Evolutionary conservation across 306 rosid genomes (phyloP), one percentile per base, ranked within the genome.

Genomic region (Quercus gilva): DNA sequence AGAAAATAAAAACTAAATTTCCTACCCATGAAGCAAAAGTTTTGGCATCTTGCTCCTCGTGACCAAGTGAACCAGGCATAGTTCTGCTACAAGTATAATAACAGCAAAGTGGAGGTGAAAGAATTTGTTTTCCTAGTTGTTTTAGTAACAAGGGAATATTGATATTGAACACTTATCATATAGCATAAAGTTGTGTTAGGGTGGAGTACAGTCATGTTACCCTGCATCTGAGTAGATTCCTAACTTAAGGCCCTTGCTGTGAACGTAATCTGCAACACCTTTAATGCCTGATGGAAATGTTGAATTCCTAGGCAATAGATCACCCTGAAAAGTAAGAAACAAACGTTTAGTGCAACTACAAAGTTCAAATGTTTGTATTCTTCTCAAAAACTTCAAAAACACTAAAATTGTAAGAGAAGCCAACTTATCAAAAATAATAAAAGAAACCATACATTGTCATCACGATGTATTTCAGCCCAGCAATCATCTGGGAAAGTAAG

Each of bases 221-320:
- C 99, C 99, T 57, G 98, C 95, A 91, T 95, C 99, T 25, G 99
- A 89, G 84, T 95, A 95, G 67, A 95, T 95, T 73, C 99, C 99
- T 58, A 95, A 89, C 88, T 93, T 93, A 64, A 95, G 98, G 76
- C 97, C 99, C 87, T 90, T 92, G 84, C 88, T 78, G 80, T 95
- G 99, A 77, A 95, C 97, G 81, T 95, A 92, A 68, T 93, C 96
- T 74, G 98, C 96, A 29, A 93, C 94, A 77, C 93, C 91, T 87
- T 91, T 93, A 49, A 95, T 90, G 26, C 99, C 99, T 33, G 98
- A 91, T 59, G 98, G 97, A 76, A 95, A 95, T 75, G 98, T 91
- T 26, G 98, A 88, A 28, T 88, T 90, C 86, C 89, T 95, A 41
- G 98, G 88, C 29, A 84, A 92, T 74, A 95, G 78, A 84, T 87